These are phyloP conservation scores for Colletotrichum paranaense DNA, from an alignment of 2,329 filamentous ascomycete genomes.

Conservation along the genomic window DNA sequence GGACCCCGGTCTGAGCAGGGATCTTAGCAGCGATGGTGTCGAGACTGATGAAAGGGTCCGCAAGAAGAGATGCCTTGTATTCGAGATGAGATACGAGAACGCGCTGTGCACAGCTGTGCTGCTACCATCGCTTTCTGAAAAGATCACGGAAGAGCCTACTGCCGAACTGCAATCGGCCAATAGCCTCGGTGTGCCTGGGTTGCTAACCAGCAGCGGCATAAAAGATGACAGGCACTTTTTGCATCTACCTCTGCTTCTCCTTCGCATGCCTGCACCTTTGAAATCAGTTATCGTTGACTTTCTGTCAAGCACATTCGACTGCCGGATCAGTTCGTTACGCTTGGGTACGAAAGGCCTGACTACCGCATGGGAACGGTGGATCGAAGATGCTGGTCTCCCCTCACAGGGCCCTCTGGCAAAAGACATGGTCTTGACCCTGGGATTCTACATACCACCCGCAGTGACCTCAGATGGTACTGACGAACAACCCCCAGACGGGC, in stretches of 20 bases:
- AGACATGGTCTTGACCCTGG: conserved; percentile 63
- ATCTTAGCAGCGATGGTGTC: conserved; percentile 18
- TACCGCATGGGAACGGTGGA: conserved; percentile 63
- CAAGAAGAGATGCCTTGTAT: conserved; percentile 49
- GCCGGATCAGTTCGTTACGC: conserved; percentile 61
- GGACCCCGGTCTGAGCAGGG: conserved; percentile 14
- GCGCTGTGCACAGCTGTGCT: conserved; percentile 62
- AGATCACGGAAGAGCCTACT: neutral
- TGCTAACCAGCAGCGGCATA: neutral
- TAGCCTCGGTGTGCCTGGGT: conserved; percentile 12
- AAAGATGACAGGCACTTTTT: conserved; percentile 50
- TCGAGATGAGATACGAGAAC: conserved; percentile 65
- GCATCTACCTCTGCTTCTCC: conserved; percentile 62
- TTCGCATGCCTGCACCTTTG: conserved; percentile 66
- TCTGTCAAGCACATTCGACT: conserved; percentile 65
- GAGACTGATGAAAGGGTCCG: conserved; percentile 1
- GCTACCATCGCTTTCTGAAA: conserved; percentile 49
- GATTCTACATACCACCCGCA: conserved; percentile 57
- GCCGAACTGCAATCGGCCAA: neutral
- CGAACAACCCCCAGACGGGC: conserved; percentile 33
- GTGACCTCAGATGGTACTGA: conserved; percentile 13
- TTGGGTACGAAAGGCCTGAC: conserved; percentile 64
- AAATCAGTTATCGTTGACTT: conserved; percentile 63
- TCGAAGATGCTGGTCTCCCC: conserved; percentile 50
- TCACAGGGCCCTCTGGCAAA: conserved; percentile 48